Percentiles rank a stretch among this genome's conserved stretches.
These are phyloP conservation scores for Beauveria caledonica DNA, from an alignment of 2,329 filamentous ascomycete species.

Conservation along the genomic window DNA sequence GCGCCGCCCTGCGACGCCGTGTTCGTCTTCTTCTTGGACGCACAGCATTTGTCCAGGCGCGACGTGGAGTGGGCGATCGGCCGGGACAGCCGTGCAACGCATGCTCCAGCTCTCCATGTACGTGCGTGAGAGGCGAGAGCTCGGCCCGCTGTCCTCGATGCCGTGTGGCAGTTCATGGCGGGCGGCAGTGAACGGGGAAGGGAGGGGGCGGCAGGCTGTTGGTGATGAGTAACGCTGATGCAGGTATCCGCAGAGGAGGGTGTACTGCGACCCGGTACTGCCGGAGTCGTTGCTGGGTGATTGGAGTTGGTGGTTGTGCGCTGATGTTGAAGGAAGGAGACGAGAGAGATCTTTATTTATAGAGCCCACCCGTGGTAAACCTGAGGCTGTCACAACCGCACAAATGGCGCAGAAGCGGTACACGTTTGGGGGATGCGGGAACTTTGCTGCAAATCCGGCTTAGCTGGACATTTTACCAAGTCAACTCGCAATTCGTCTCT, in stretches of 20 bases:
- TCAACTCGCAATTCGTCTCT: no score
- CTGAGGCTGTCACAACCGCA: neutral
- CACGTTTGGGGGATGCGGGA: neutral
- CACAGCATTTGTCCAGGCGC: constrained; percentile 4
- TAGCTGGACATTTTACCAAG: no score
- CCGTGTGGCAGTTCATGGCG: neutral
- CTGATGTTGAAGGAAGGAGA: neutral
- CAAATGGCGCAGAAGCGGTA: neutral
- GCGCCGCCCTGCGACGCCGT: neutral
- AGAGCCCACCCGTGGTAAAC: neutral
- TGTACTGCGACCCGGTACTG: no score
- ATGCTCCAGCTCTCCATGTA: neutral
- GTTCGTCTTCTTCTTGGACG: neutral
- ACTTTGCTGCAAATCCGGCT: no score
- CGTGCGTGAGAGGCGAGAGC: neutral
- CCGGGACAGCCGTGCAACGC: neutral
- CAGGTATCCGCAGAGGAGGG: neutral
- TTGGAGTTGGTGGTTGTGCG: neutral
- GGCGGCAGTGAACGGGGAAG: neutral
- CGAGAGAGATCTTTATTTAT: neutral
- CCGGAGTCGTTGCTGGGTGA: neutral
- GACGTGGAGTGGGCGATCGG: neutral
- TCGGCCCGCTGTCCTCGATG: neutral
- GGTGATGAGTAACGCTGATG: neutral
- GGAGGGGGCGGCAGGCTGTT: neutral